Evolutionary conservation across 2,329 filamentous ascomycete species (phyloP).

Genomic region (Magnaporthiopsis incrustans): DNA sequence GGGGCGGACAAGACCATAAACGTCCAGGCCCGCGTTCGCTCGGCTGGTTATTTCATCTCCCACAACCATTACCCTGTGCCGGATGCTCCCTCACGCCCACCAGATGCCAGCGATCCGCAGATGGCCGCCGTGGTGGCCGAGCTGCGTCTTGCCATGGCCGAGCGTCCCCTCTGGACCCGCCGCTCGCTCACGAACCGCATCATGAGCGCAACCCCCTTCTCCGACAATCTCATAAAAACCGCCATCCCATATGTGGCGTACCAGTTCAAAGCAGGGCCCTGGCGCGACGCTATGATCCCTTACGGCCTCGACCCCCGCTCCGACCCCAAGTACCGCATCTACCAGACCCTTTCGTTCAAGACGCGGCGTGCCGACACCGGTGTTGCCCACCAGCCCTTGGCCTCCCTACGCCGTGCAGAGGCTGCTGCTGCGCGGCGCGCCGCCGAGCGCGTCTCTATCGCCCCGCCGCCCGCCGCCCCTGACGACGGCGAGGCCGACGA

Average conservation of each 20-base stretch:
- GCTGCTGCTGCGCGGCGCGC: slow-evolving; percentile 15
- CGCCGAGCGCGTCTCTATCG: slow-evolving; percentile 22
- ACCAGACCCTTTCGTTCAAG: slow-evolving; percentile 87
- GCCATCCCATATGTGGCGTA: slow-evolving; percentile 82
- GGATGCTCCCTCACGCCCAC: slow-evolving; percentile 51
- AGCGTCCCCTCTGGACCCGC: slow-evolving; percentile 80
- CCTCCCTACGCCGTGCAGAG: slow-evolving; percentile 32
- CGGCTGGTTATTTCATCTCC: slow-evolving; percentile 50
- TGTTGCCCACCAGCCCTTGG: slow-evolving; percentile 38
- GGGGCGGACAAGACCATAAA: slow-evolving; percentile 47
- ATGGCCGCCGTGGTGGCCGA: slow-evolving; percentile 57
- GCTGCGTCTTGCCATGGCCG: slow-evolving; percentile 57
- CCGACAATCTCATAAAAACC: slow-evolving; percentile 56
- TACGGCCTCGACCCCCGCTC: slow-evolving; percentile 81
- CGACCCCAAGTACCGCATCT: slow-evolving; percentile 68
- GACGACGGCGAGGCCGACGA: slow-evolving; percentile 10
- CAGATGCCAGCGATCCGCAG: slow-evolving; percentile 49
- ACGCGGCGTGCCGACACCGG: slow-evolving; percentile 46
- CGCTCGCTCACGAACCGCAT: slow-evolving; percentile 72
- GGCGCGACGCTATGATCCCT: slow-evolving; percentile 77
- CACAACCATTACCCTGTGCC: slow-evolving; percentile 55
- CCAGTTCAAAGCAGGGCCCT: slow-evolving; percentile 87
- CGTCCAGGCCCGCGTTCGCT: slow-evolving; percentile 47
- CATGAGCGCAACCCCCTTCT: slow-evolving; percentile 30
- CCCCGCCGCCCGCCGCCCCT: slow-evolving; percentile 11